Base-by-base conservation (phyloP, 257 asterid genomes). In the Solanum pennellii region DNA sequence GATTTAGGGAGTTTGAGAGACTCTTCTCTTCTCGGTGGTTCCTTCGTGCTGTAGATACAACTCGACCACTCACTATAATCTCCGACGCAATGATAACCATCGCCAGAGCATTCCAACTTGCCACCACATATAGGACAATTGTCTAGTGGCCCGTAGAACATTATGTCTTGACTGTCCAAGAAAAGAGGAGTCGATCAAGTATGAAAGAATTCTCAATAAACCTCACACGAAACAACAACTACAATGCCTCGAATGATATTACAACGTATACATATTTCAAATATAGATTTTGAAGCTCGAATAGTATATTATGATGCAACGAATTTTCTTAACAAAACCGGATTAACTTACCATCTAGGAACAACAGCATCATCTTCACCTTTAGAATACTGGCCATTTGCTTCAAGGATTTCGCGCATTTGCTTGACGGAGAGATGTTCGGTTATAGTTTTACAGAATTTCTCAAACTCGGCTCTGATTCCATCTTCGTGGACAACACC, bases 361-460 rank as follows among this genome's bases (percentile, higher is more conserved):
- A 97, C 97, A 77, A 97, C 96, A 10, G 96, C 97, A 59, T 93
- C 99, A 74, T 94, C 99, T 0, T 87, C 37, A 37, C 92, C 96
- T 5, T 88, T 52, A 1, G 94, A 7, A 84, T 91, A 91, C 88
- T 94, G 98, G 72, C 93, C 95, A n/a, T 97, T 97, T 10, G 92
- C 93, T 88, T 94, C 94, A 0, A 97, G 93, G 76, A 97, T 93
- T 73, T 94, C 88, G 0, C 93, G 95, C 99, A 97, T 97, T 89
- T 94, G 98, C 88, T 93, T 74, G 44, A 93, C 87, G 0, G 99
- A 89, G 2, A 97, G 94, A 83, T 93, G 92, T 86, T 97, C 94
- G 2, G 93, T 92, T 0, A 91, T 91, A 42, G 91, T 89, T 77
- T 86, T 93, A 76, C 99, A 94, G 91, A 97, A 95, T 15, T 88